Evolutionary conservation across 164 flowering plant species (phyloP).

Genomic region (Santalum album): DNA sequence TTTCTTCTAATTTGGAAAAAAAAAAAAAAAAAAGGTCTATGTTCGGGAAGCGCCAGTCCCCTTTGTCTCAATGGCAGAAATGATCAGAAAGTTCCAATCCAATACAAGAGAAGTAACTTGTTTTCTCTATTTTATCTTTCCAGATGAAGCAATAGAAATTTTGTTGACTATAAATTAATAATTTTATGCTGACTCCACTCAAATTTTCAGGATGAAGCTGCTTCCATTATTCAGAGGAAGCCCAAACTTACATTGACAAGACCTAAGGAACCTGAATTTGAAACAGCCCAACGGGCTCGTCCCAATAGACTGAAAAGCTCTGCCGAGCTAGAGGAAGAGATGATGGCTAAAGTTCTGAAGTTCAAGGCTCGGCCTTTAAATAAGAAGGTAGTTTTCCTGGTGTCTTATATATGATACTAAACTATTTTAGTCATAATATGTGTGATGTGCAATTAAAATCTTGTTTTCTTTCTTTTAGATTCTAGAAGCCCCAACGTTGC

Average conservation of each 20-base stretch:
- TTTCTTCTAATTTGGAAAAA: no score
- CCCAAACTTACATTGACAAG: conserved; percentile 68
- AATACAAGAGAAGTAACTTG: conserved; percentile 45
- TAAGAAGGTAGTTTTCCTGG: conserved; percentile 48
- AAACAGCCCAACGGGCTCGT: conserved; percentile 71
- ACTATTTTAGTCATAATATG: not conserved
- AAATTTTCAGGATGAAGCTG: conserved; percentile 31
- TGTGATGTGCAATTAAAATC: no score
- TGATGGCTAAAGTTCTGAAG: conserved; percentile 92
- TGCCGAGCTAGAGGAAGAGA: conserved; percentile 90
- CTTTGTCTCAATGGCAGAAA: conserved; percentile 79
- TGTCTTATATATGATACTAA: not conserved
- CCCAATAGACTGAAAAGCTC: conserved; percentile 64
- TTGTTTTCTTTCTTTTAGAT: conserved; percentile 31
- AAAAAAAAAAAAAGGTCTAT: conserved; percentile 48
- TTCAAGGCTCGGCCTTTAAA: conserved; percentile 90
- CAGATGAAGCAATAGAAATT: no score
- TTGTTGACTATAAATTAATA: no score
- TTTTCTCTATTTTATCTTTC: no score
- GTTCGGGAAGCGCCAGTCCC: conserved; percentile 64
- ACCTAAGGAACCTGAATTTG: conserved; percentile 82
- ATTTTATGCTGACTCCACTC: no score
- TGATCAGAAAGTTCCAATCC: conserved; percentile 76
- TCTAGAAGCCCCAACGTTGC: conserved; percentile 61
- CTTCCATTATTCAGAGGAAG: conserved; percentile 33